Evolutionary conservation across 805 yeast genomes (phyloP), one percentile per base, ranked within the genome.

Genomic region (Henningerozyma blattae): DNA sequence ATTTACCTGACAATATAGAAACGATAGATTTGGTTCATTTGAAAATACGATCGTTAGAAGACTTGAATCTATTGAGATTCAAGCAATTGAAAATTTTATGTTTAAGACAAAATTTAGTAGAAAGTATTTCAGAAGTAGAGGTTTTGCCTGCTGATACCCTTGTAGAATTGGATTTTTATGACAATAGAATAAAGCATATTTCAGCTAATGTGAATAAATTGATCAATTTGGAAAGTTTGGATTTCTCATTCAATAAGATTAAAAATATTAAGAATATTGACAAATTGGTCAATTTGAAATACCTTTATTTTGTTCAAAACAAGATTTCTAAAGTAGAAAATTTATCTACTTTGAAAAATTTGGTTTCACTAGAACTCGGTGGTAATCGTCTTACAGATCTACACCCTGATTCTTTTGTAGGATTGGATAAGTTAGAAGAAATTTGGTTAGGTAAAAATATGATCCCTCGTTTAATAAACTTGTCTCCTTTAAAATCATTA

Each of bases 371-470:
- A 35, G 98, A 91, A 57, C 65, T 91, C 27, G 98, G 97, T 10
- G 98, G 96, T 17, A 91, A 91, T 57, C 55, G 47, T 27, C 74
- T 81, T 30, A 51, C 62, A 20, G 79, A 75, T 41, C 43, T 57
- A 9, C 50, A 36, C 14, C 38, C 38, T 3, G 47, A 45, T 19
- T 72, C 73, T 27, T 52, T 87, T 44, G 65, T 67, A 15, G 56
- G 59, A 0, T 61, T 89, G 38, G 60, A 58, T 0, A 70, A 67
- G 32, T 59, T 91, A 29, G 71, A 73, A 42, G 81, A 87, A 51
- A 62, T 91, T 30, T 91, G 97, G 98, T 64, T 91, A 28, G 98
- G 97, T 30, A 85, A 86, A 50, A 91, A 91, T 57, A 69, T 70
- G 41, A 82, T 91, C 35, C 46, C 68, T 2, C 69, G 61, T 48